Conservation (phyloP, 78 protist genomes). For the Isochrysis galbana region DNA sequence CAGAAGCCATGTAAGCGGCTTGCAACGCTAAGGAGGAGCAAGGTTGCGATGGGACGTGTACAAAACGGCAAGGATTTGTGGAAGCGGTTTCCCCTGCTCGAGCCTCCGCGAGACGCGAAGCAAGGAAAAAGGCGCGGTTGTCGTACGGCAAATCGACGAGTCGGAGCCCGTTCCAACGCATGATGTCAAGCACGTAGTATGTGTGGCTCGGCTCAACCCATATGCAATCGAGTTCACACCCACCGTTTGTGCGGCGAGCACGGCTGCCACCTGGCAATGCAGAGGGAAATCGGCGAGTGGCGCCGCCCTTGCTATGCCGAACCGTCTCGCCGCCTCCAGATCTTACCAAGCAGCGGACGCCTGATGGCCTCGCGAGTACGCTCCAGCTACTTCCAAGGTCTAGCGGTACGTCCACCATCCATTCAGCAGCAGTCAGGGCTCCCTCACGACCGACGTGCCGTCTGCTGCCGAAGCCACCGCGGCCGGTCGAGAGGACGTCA, state of each 20-base stretch:
- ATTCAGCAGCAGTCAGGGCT: not conserved
- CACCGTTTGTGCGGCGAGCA: not conserved
- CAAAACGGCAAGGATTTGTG: constrained; percentile 6
- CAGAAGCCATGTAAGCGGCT: not conserved
- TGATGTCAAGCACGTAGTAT: not conserved
- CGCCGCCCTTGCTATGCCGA: not conserved
- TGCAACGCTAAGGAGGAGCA: too few relatives aligned
- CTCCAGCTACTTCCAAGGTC: not conserved
- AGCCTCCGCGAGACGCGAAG: too few relatives aligned
- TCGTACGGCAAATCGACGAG: not conserved
- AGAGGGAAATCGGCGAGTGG: not conserved
- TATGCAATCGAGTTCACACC: not conserved
- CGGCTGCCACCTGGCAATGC: not conserved
- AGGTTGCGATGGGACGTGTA: not conserved
- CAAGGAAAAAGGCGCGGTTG: not conserved
- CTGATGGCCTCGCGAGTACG: not conserved
- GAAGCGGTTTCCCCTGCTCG: too few relatives aligned
- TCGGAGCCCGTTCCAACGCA: not conserved
- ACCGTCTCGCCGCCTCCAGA: not conserved
- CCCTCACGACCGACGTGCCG: not conserved
- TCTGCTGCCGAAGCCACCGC: not conserved
- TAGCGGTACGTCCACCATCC: not conserved
- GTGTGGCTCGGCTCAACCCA: not conserved
- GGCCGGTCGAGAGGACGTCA: not conserved
- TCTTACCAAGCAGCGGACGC: not conserved